These are phyloP conservation scores for Breviolum minutum DNA, from an alignment of 73 alveolate genomes.

Conservation along the genomic window DNA sequence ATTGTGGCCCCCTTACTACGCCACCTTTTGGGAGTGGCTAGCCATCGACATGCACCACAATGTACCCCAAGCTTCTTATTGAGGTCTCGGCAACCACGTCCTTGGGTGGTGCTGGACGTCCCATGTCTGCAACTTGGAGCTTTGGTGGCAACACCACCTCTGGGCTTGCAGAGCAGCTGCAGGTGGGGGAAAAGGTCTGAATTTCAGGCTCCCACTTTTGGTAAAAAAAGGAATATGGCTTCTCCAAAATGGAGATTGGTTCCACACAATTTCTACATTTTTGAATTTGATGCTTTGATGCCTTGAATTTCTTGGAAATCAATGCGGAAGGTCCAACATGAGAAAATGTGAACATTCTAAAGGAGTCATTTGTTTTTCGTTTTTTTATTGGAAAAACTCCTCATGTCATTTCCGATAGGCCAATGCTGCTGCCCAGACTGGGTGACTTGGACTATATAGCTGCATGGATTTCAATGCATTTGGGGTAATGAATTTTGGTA, in stretches of 20 bases:
- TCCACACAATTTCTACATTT: too few species aligned
- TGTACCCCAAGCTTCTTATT: too few species aligned
- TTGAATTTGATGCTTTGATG: too few species aligned
- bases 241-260: too few species aligned
- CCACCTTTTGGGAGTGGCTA: background rate
- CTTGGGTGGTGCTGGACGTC: conserved; percentile 23
- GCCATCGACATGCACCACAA: too few species aligned
- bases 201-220: too few species aligned
- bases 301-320: too few species aligned
- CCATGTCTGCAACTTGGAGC: background rate
- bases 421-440: background rate
- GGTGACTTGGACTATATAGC: conserved; percentile 1
- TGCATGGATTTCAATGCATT: background rate
- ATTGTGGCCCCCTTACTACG: too few species aligned
- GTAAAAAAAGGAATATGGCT: too few species aligned
- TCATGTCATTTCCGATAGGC: background rate
- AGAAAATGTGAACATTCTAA: background rate
- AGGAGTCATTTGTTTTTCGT: background rate
- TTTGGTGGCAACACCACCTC: background rate
- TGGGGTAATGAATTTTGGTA: too few species aligned
- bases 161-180: background rate
- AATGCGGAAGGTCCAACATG: background rate
- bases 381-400: too few species aligned
- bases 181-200: background rate
- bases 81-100: conserved; percentile 7